Base-by-base conservation (phyloP, 768 basidiomycete species). In the Asterophora lycoperdoides region DNA sequence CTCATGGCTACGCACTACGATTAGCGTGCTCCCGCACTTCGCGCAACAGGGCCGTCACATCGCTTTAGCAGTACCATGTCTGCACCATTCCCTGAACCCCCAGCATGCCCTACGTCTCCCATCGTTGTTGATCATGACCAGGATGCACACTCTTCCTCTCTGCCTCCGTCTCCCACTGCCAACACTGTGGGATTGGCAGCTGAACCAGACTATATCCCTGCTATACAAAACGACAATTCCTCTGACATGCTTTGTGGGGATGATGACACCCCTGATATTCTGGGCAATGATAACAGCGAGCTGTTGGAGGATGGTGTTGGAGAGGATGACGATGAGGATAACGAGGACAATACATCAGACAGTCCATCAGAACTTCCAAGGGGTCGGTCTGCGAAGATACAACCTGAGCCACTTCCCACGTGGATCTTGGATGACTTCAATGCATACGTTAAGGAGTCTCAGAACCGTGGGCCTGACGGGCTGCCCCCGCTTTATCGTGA, bases 231-330 rank as follows among this genome's bases (percentile, higher is more conserved):
- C 10, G 33, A 5, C 33, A 14, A 34, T 34, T 14, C 33, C 4
- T 34, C 33, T 34, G 8, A n/a, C 29, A 5, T 29, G 14, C 4
- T 34, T 8, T n/a, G 9, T n/a, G 33, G n/a, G 4, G 14, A 34
- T 17, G 49, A 50, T 3, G 29, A 29, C 29, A 29, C 29, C 29
- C 18, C 44, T 26, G 37, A n/a, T 2, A 29, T 38, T n/a, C 32
- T 19, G 38, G 49, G 38, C 2, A 32, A 18, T 18, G 42, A 45
- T 8, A 38, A 44, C 11, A 4, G 20, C 35, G 29, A 29, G 5
- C 14, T 48, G 6, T 9, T 48, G 9, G 40, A 48, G 20, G 47
- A 48, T 11, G 47, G 47, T 8, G 30, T 41, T 15, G 40, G 47
- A 5, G 39, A 48, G 8, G 35, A 46, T 11, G 40, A 48, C 41